Conservation (phyloP, 2,329 filamentous ascomycete genomes). For the Neofusicoccum parvum region DNA sequence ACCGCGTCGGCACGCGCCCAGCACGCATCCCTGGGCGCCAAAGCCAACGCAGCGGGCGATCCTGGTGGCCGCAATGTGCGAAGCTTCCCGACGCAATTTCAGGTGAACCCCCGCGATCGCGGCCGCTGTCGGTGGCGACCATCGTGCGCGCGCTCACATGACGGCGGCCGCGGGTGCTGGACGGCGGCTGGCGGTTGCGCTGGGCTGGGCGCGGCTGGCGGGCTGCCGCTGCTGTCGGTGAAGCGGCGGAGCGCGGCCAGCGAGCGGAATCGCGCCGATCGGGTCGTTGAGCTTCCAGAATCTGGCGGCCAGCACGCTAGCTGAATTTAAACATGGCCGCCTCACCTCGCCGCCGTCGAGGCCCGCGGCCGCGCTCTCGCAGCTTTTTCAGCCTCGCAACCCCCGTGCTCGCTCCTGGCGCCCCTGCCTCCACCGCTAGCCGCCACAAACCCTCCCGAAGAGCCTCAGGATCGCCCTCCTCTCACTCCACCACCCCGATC, state of each 20-base stretch:
- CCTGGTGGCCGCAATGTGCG: neutral
- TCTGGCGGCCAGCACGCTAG: neutral
- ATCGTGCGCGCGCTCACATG: neutral
- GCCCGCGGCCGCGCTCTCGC: neutral
- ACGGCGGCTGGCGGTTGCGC: neutral
- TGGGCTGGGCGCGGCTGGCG: neutral
- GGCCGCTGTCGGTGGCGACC: neutral
- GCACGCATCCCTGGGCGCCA: neutral
- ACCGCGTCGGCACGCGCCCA: conserved; percentile 8
- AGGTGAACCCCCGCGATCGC: neutral
- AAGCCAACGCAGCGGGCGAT: neutral
- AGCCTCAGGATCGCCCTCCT: conserved; percentile 5
- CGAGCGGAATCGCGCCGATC: neutral
- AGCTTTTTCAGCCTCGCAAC: conserved; percentile 6
- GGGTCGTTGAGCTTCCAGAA: conserved; percentile 13
- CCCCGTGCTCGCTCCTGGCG: neutral
- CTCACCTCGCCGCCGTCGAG: neutral
- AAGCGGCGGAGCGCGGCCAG: neutral
- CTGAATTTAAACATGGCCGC: conserved; percentile 17
- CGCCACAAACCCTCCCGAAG: neutral
- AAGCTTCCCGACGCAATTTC: neutral
- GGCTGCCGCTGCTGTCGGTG: neutral
- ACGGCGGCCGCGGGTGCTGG: too few species aligned
- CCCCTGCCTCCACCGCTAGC: conserved; percentile 10
- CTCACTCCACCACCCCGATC: conserved; percentile 7